Percentiles rank a stretch among this genome's conserved stretches.
These are phyloP conservation scores for Rubus idaeus DNA, from an alignment of 306 rosid species.

Conservation along the genomic window DNA sequence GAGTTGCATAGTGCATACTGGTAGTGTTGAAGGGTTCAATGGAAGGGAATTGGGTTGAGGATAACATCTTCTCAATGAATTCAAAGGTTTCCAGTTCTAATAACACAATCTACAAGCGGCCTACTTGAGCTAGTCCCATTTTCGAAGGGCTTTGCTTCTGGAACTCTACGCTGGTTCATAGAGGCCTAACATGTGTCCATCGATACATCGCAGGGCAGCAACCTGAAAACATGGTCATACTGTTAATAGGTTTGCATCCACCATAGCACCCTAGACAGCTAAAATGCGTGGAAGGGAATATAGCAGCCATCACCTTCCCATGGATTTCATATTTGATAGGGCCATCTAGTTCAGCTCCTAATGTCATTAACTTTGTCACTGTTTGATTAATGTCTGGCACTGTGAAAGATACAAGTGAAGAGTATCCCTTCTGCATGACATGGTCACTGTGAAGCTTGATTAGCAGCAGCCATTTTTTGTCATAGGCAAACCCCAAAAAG, in stretches of 20 bases:
- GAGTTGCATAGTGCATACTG: no score
- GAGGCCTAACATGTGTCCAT: conserved; percentile 81
- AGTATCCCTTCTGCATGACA: conserved; percentile 58
- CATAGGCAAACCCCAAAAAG: neutral
- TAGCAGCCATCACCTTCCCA: conserved; percentile 53
- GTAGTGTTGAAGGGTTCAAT: no score
- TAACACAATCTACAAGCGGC: conserved; percentile 19
- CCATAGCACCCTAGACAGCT: neutral
- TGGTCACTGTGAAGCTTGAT: conserved; percentile 56
- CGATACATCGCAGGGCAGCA: conserved; percentile 74
- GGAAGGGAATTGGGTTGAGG: no score
- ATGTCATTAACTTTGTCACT: conserved; percentile 55
- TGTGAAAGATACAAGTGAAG: conserved; percentile 71
- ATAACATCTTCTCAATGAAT: conserved; percentile 37
- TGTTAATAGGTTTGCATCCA: neutral
- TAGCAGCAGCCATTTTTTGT: conserved; percentile 19
- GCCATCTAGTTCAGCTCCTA: conserved; percentile 89
- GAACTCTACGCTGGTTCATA: conserved; percentile 63
- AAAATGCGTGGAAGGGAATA: neutral
- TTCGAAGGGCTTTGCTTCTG: conserved; percentile 11
- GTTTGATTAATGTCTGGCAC: conserved; percentile 68
- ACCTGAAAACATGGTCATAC: conserved; percentile 45
- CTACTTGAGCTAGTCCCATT: neutral
- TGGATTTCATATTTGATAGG: conserved; percentile 76
- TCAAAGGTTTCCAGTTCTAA: conserved; percentile 19